These are phyloP conservation scores for Ceriops tagal DNA, from an alignment of 345 rosid species.

Conservation along the genomic window DNA sequence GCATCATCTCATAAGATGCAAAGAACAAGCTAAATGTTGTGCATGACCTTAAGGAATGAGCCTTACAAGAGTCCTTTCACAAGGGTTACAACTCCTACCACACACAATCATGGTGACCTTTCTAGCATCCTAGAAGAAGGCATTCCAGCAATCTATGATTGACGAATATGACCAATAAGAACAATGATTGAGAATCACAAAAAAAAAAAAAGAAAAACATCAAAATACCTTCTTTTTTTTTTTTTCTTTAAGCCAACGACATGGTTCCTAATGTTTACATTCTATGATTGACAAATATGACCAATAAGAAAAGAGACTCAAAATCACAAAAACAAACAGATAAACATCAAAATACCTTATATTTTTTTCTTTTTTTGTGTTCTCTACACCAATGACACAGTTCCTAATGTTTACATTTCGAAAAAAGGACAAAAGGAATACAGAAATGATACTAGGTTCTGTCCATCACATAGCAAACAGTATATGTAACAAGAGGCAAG, in stretches of 20 bases:
- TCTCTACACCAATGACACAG: too few relatives aligned
- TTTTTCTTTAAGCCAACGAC: too few relatives aligned
- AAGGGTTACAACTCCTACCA: not conserved
- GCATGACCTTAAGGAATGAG: not conserved
- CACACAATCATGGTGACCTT: not conserved
- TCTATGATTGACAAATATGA: not conserved
- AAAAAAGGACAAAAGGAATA: not conserved
- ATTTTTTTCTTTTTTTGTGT: too few relatives aligned
- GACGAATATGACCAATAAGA: not conserved
- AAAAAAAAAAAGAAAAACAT: not conserved
- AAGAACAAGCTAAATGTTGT: not conserved
- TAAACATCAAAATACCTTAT: too few relatives aligned
- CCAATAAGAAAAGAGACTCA: not conserved
- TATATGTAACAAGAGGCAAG: slow-evolving; percentile 2
- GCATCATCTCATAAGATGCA: not conserved
- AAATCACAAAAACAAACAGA: not conserved
- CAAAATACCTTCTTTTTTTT: too few relatives aligned
- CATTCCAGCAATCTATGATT: not conserved
- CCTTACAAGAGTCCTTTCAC: not conserved
- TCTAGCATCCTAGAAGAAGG: not conserved
- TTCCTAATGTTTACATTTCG: too few relatives aligned
- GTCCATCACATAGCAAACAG: not conserved
- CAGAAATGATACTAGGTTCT: not conserved
- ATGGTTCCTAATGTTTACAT: too few relatives aligned
- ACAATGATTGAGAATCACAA: not conserved